A percentile compares a stretch with the other conserved stretches of the same genome.
phyloP scores from a whole-genome alignment of 257 asterid species.

The Nicotiana paniculata region DNA sequence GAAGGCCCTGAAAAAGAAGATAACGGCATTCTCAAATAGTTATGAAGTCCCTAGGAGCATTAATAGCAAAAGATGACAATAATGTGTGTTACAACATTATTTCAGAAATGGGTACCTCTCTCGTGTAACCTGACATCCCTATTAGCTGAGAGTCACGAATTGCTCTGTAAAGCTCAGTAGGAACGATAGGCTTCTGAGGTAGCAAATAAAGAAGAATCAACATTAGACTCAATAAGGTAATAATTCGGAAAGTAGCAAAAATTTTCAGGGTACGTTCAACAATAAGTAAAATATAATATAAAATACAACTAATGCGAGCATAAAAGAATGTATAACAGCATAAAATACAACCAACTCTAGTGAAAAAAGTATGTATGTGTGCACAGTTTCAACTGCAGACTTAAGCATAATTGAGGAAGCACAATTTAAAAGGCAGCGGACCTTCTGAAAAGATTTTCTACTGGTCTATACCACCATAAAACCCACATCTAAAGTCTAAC shows the following conservation, averaged over 20 bases:
- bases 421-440: not conserved
- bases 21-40: slow-evolving; percentile 3
- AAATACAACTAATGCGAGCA: not conserved
- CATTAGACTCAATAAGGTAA: not conserved
- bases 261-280: not conserved
- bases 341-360: not conserved
- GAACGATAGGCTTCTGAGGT: slow-evolving; percentile 59
- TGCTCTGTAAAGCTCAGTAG: slow-evolving; percentile 47
- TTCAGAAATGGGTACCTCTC: slow-evolving; percentile 36
- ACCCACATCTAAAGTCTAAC: not conserved
- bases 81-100: not conserved
- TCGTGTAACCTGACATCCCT: slow-evolving; percentile 63
- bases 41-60: slow-evolving; percentile 1
- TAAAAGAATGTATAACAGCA: not conserved
- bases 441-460: not conserved
- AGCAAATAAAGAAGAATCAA: slow-evolving; percentile 5
- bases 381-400: not conserved
- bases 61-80: not conserved
- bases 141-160: slow-evolving; percentile 68
- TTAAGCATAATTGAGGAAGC: not conserved
- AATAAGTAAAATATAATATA: not conserved
- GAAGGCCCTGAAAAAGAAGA: slow-evolving; percentile 42
- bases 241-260: not conserved
- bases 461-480: not conserved
- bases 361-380: not conserved